Conservation (phyloP, 169 alveolate genomes). For the Plasmodium coatneyi region DNA sequence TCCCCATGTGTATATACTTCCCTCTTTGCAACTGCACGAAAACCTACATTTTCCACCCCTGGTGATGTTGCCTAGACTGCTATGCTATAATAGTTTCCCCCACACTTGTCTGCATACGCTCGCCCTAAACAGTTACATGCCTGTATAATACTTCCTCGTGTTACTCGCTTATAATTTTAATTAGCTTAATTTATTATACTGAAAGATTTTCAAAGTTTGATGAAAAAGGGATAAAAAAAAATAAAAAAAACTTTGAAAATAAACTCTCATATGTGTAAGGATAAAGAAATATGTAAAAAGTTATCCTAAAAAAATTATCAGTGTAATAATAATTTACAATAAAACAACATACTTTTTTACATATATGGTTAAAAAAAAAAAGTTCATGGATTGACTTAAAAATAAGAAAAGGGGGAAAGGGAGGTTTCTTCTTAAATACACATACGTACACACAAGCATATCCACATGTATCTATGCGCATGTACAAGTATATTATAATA, state of each 20-base stretch:
- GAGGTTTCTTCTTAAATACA: neutral
- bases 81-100: neutral
- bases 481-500: neutral
- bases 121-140: neutral
- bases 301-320: constrained; percentile 1
- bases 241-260: constrained; percentile 7
- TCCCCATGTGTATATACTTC: neutral
- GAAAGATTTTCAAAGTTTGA: neutral
- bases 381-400: neutral
- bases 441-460: neutral
- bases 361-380: neutral
- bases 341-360: constrained; percentile 9
- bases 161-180: neutral
- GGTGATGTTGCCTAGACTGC: neutral
- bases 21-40: neutral
- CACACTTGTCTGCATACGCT: neutral
- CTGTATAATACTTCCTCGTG: neutral
- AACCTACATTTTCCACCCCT: neutral
- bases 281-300: constrained; percentile 6
- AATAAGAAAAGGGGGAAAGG: neutral
- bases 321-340: neutral
- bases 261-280: neutral
- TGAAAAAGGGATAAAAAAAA: neutral
- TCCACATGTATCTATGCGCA: neutral
- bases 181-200: neutral